A percentile compares a stretch with the other conserved stretches of the same genome.
These are phyloP conservation scores for Biscogniauxia sp. DNA, from an alignment of 2,329 filamentous ascomycete genomes.

Conservation along the genomic window DNA sequence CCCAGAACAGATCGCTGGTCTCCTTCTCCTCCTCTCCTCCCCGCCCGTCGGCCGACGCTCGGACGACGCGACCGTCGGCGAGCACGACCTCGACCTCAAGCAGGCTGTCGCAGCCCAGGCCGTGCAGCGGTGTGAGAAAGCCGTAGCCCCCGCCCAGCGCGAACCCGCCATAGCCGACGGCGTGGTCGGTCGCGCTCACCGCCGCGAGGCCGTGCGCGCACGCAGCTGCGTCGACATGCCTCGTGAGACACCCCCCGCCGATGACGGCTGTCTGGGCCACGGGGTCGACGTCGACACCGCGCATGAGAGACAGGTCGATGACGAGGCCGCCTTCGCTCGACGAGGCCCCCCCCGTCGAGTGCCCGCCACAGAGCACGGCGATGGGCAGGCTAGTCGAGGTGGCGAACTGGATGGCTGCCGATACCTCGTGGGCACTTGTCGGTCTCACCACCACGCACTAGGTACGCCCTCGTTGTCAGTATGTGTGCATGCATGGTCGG, in stretches of 20 bases:
- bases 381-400: slow-evolving; percentile 44
- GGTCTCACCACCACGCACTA: slow-evolving; percentile 47
- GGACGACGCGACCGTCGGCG: slow-evolving; percentile 36
- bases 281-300: slow-evolving; percentile 46
- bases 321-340: slow-evolving; percentile 52
- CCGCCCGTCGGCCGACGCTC: slow-evolving; percentile 39
- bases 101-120: slow-evolving; percentile 46
- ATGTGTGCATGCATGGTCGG: neutral
- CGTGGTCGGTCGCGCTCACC: slow-evolving; percentile 60
- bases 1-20: slow-evolving; percentile 44
- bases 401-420: slow-evolving; percentile 41
- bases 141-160: neutral
- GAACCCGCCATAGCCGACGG: slow-evolving; percentile 41
- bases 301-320: slow-evolving; percentile 53
- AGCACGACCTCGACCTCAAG: slow-evolving; percentile 39
- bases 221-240: slow-evolving; percentile 51
- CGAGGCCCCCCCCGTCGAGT: slow-evolving; percentile 51
- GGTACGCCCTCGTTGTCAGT: neutral
- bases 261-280: slow-evolving; percentile 44
- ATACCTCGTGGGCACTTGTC: slow-evolving; percentile 35
- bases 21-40: slow-evolving; percentile 34
- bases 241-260: slow-evolving; percentile 53
- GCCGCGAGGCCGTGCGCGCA: slow-evolving; percentile 53
- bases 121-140: slow-evolving; percentile 41
- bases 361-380: slow-evolving; percentile 54